Base-by-base conservation (phyloP, 129 eudicot genomes). In the Apium graveolens region DNA sequence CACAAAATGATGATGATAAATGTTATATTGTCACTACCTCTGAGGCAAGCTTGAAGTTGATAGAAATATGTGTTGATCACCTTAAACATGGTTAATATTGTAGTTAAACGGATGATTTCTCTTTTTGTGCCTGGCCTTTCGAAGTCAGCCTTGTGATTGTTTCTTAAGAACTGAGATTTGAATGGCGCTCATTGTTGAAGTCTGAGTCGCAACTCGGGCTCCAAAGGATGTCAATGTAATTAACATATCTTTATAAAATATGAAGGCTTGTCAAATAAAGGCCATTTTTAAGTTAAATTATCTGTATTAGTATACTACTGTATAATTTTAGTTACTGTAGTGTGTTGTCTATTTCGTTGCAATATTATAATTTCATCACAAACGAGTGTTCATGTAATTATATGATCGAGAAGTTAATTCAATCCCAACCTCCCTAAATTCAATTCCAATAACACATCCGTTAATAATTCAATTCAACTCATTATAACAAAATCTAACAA, bases 1-100 rank as follows among this genome's bases (percentile, higher is more conserved):
- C 20, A 34, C 39, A 29, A 5, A 9, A 60, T 60, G 5, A 81
- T 89, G 97, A 80, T 89, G 97, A 89, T 82, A 44, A 1, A 71
- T 9, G 26, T 65, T 53, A 35, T n/a, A 85, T 89, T 91, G 94
- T 89, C 97, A 91, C 97, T 89, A 91, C 97, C 94, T 89, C 91
- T 86, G 91, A 91, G 93, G 94, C 97, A 84, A 87, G 83, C 75
- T 68, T 32, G 0, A 68, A 17, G 72, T 12, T 11, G 0, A 11
- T 65, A 29, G 29, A 6, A 2, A 9, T 5, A n/a, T 65, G 73
- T 6, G 18, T 32, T n/a, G n/a, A n/a, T n/a, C n/a, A n/a, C 1
- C 37, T 43, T 42, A 1, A 6, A 24, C 1, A n/a, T 26, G 45
- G 57, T 43, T n/a, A 6, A 73, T 43, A n/a, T n/a, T n/a, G 11